Conservation (phyloP, 352 stramenopile species). For the Globisporangium polare region DNA sequence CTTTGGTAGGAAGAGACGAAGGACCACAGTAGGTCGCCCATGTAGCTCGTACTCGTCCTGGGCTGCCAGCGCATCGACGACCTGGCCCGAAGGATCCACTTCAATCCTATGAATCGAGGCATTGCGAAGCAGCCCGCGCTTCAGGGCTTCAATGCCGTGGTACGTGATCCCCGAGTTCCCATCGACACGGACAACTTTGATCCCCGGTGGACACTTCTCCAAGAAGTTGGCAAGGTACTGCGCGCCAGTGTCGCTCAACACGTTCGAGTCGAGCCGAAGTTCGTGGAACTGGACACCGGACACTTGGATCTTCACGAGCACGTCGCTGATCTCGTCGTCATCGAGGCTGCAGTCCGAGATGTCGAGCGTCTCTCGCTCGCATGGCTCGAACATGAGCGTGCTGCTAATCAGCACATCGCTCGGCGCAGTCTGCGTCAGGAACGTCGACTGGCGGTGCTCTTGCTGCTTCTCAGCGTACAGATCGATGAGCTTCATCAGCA, state of each 20-base stretch:
- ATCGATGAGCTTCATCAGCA: conserved; percentile 46
- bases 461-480: conserved; percentile 28
- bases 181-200: conserved; percentile 29
- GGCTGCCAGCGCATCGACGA: conserved; percentile 16
- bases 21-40: conserved; percentile 12
- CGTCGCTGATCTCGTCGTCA: conserved; percentile 34
- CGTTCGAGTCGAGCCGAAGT: conserved; percentile 34
- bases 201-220: conserved; percentile 20
- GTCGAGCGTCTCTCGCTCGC: conserved; percentile 17
- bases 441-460: conserved; percentile 32
- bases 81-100: conserved; percentile 11
- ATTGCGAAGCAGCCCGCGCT: conserved; percentile 27
- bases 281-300: conserved; percentile 27
- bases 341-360: conserved; percentile 29
- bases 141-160: conserved; percentile 27
- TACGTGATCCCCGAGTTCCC: conserved; percentile 31
- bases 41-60: conserved; percentile 18
- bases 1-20: conserved; percentile 16
- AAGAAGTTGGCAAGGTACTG: conserved; percentile 39
- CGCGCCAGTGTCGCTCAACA: conserved; percentile 34
- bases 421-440: conserved; percentile 37
- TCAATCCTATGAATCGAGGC: conserved; percentile 27
- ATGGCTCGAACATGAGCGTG: conserved; percentile 2
- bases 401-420: conserved; percentile 39
- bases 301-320: conserved; percentile 42